Percentiles rank a stretch among this genome's conserved stretches.
phyloP scores from a whole-genome alignment of 345 rosid species.

The Rhodamnia argentea region DNA sequence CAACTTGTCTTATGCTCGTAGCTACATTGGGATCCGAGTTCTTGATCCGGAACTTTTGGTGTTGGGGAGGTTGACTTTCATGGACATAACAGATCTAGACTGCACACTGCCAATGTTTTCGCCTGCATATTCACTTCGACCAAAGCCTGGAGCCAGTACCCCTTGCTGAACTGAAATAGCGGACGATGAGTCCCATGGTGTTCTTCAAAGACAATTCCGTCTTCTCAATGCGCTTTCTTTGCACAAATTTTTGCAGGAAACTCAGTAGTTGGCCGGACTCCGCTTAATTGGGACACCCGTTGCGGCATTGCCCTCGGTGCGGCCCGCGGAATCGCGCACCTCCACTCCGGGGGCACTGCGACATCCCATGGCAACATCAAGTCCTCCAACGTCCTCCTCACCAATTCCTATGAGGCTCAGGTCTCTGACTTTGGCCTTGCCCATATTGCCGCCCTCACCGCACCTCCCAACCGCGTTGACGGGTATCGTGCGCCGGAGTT shows the following conservation, averaged over 20 bases:
- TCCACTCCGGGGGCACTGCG: constrained; percentile 23
- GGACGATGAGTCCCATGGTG: too few species aligned
- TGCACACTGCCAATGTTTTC: not conserved
- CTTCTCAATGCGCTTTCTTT: not conserved
- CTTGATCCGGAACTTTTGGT: not conserved
- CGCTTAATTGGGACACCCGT: constrained; percentile 33
- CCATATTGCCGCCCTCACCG: constrained; percentile 14
- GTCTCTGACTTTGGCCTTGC: constrained; percentile 38
- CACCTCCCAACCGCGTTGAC: constrained; percentile 29
- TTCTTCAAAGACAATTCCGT: not conserved
- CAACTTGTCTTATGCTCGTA: not conserved
- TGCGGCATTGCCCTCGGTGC: constrained; percentile 27
- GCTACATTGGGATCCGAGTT: not conserved
- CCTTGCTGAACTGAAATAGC: not conserved
- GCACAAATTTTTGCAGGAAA: constrained; percentile 15
- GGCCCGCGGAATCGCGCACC: constrained; percentile 23
- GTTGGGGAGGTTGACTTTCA: not conserved
- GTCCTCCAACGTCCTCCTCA: constrained; percentile 39
- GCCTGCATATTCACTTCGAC: not conserved
- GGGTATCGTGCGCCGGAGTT: constrained; percentile 43
- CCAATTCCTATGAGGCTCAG: constrained; percentile 25
- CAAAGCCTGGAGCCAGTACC: not conserved
- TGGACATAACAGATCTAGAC: not conserved
- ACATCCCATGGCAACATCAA: constrained; percentile 39
- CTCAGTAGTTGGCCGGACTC: constrained; percentile 28